Evolutionary conservation across 2,329 filamentous ascomycete species (phyloP), one percentile per base, ranked within the genome.

Genomic region (Endoconidiophora laricicola): DNA sequence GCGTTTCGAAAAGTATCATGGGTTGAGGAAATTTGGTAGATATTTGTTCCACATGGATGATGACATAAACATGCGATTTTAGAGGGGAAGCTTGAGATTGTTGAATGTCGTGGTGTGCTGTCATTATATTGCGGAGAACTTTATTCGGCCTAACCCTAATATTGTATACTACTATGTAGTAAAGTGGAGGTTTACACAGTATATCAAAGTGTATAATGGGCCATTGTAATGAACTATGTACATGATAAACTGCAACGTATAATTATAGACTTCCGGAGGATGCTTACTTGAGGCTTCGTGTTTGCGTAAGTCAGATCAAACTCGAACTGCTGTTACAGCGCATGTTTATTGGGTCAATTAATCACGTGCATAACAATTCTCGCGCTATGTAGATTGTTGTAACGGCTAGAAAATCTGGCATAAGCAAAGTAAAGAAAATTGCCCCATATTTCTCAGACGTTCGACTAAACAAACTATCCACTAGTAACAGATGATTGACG

Each of bases 11-110:
- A 56, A 5, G 55, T 68, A 42, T 67, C 62, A 6, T 71, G 69
- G 60, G 77, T 74, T 71, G 72, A 78, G 60, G 75, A 79, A 60
- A 76, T 75, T 23, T 79, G 75, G 74, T 78, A 58, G 52, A 18
- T 22, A 5, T 33, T 33, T 6, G 12, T 33, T 33, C 26, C 12
- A 33, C 26, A 33, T 10, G 26, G 18, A 18, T 40, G 38, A 40
- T 40, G 38, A 16, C 38, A 40, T 40, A 18, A 18, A 18, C 16
- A 18, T 18, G 16, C 20, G 24, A 29, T 20, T 23, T 41, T 10
- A 10, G 2, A 41, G 16, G 4, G 4, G 39, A 22, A 41, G 5
- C 22, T 33, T 10, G 9, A 3, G 9, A 12, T 33, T 33, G 9
- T 9, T 33, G 6, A 33, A 9, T 33, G 9, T 33, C 29, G 12